Conservation (phyloP, 2,329 filamentous ascomycete genomes). For the Diaporthe sp. region DNA sequence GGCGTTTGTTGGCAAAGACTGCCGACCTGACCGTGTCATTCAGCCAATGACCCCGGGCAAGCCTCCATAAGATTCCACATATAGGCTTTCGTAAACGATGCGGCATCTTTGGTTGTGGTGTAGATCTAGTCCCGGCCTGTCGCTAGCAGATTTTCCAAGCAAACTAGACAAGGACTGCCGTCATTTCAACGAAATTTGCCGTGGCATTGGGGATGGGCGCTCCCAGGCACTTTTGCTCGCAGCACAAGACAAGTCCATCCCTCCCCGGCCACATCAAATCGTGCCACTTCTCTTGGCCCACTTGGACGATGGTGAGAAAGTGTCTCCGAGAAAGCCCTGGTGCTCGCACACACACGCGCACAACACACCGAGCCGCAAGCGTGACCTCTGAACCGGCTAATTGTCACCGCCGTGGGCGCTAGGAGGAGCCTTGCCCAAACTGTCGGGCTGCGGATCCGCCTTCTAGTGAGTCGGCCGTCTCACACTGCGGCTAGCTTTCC, state of each 20-base stretch:
- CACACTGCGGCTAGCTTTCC: background rate
- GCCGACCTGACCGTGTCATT: background rate
- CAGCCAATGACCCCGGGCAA: constrained; percentile 1
- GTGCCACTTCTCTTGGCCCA: constrained; percentile 18
- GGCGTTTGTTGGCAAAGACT: background rate
- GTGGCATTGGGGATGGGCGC: background rate
- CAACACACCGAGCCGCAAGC: constrained; percentile 12
- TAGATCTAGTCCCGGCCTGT: constrained; percentile 15
- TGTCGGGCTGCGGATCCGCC: constrained; percentile 31
- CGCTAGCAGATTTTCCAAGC: constrained; percentile 28
- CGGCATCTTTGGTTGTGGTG: constrained; percentile 15
- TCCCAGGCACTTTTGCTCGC: background rate
- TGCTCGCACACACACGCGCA: background rate
- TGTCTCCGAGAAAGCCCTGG: background rate
- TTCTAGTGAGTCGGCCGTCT: constrained; percentile 11
- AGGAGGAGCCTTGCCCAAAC: constrained; percentile 28
- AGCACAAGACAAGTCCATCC: background rate
- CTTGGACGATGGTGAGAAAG: background rate
- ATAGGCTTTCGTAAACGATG: constrained; percentile 21
- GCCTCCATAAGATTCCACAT: constrained; percentile 14
- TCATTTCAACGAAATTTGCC: constrained; percentile 32
- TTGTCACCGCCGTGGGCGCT: constrained; percentile 1
- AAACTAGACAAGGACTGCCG: constrained; percentile 23
- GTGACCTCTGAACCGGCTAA: constrained; percentile 22
- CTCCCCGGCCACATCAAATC: constrained; percentile 4